Base-by-base conservation (phyloP, 371 early-diverging fungal genomes). In the Mortierella sp. region DNA sequence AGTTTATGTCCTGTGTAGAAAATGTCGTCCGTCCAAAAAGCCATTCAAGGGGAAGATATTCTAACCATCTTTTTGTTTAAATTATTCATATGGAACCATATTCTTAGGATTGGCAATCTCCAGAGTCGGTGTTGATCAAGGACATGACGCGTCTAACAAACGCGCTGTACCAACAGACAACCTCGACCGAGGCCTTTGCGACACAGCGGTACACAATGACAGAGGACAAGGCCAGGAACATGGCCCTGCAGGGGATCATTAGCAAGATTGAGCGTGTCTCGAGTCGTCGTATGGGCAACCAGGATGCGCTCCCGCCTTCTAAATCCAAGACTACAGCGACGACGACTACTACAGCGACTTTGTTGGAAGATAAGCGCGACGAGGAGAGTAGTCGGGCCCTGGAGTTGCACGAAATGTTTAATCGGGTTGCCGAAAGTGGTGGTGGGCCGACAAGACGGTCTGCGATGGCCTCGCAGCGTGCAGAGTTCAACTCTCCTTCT, bases 61-160 rank as follows among this genome's bases (percentile, higher is more conserved):
- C 28, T 37, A 5, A 37, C 51, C 40, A 40, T 71, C 43, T 53
- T n/a, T 46, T 44, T 55, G 19, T 43, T 37, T 71, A 69, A 51
- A 73, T 57, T 69, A 70, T 74, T 40, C 72, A 53, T 76, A 21
- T 54, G 5, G 31, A 8, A 19, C 54, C 24, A 10, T 26, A 0
- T 40, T 40, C 43, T 40, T 75, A 91, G 91, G 91, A 91, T 48
- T 89, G 88, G 83, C 73, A 77, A 31, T 88, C 90, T 0, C 88
- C 89, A 64, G 90, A 91, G 74, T 83, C 86, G 67, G 79, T 78
- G 37, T 77, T 90, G 28, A 75, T 90, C 14, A 74, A 88, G 72
- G 91, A 92, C 69, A 88, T 91, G 80, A 89, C 85, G 0, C 72
- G 80, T 21, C 83, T 91, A 37, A 90, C 89, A n/a, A 91, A 92